Evolutionary conservation across 75 land plant species (phyloP), one percentile per base, ranked within the genome.

Genomic region (Gnetum montanum): DNA sequence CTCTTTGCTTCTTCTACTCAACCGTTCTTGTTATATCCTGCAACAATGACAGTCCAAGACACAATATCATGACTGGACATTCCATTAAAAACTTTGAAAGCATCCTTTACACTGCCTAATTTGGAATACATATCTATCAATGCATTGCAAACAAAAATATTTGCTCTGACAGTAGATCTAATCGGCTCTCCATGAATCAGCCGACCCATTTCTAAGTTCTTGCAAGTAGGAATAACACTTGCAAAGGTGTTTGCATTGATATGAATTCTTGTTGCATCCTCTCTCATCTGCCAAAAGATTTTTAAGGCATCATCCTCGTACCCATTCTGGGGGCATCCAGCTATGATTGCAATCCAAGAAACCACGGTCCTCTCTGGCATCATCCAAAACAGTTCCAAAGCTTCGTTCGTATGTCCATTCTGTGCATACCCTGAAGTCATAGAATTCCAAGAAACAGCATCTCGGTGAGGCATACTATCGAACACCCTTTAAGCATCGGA

Each of bases 21-120:
- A 0, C n/a, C 16, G 43, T 51, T 4, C 8, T 74, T 49, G 4
- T 73, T 57, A 64, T 66, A 79, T n/a, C 61, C 77, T 8, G 57
- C 54, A 31, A 79, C 56, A 67, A 79, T 46, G 16, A 74, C 45
- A 4, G 77, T 74, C 46, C 71, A 74, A 3, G 67, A 52, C 54
- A 79, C 70, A 31, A 67, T 40, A 63, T 74, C 78, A 46, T 59
- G 58, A 0, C 65, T 50, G 36, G 63, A 12, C 13, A 74, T 66
- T 54, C 64, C 66, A 28, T 79, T 64, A 51, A 79, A 79, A 31
- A 59, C 70, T 15, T 54, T 31, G 8, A 36, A 18, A 27, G 70
- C 78, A 65, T 70, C 49, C 8, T 24, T 37, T 3, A 74, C 28
- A 10, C 18, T 29, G 1, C 70, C 70, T 36, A 46, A 59, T 43